Base-by-base conservation (phyloP, 2,329 filamentous ascomycete genomes). In the Fusarium irregulare region DNA sequence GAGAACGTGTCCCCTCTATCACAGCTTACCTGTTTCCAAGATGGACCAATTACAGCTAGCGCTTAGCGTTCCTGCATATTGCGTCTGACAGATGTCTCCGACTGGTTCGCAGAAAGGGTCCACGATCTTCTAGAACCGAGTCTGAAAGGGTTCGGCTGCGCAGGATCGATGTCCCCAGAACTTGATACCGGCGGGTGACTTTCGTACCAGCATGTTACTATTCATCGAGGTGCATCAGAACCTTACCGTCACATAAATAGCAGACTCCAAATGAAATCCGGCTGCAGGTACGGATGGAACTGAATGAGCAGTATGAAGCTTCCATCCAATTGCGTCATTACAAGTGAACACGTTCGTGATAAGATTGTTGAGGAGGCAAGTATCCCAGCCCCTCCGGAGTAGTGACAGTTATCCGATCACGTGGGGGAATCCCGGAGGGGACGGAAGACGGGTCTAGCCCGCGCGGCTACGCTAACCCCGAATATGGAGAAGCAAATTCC, bases 361-460 rank as follows among this genome's bases (percentile, higher is more conserved):
- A 27, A 12, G 5, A 40, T 51, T 21, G 32, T 28, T 51, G 32
- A 28, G 18, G 7, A 21, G 2, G 8, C 16, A 12, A 40, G 32
- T 13, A 7, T 42, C 18, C 23, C 32, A 28, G 10, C 48, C 11
- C 37, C 40, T 28, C 18, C 61, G 63, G 63, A 40, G 42, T 21
- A 20, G 27, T 48, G 21, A 48, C 18, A 44, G 27, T 28, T 66
- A 13, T 66, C 63, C 63, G 63, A 66, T 66, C 63, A 66, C 63
- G 63, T 66, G 63, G n/a, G 6, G 11, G 20, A 32, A 28, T n/a
- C 25, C 23, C 45, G 41, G 23, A 25, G 56, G 32, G 4, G 12
- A 21, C 10, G n/a, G 25, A 25, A n/a, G 3, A 40, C 59, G 23
- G 25, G n/a, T 50, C 40, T 64, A 10, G 28, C 30, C 61, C 37